These are phyloP conservation scores for Cardamine occulta DNA, from an alignment of 345 rosid genomes.

Conservation along the genomic window DNA sequence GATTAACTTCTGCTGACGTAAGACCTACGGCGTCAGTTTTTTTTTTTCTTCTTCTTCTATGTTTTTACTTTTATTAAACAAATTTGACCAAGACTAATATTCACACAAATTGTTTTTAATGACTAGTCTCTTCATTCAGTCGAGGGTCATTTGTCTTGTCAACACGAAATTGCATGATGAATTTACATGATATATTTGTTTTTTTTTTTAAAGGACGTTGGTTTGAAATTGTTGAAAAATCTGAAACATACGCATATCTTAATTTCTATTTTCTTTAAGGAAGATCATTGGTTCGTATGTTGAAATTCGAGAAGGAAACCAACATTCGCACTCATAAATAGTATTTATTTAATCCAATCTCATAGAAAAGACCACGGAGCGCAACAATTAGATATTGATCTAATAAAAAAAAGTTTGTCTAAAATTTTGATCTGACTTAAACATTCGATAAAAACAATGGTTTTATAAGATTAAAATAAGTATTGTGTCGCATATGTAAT, in stretches of 20 bases:
- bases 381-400: too few relatives aligned
- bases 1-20: slow-evolving; percentile 18
- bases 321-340: slow-evolving; percentile 19
- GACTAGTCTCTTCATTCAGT: slow-evolving; percentile 23
- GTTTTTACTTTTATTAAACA: background rate
- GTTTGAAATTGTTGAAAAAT: background rate
- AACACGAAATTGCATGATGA: slow-evolving; percentile 36
- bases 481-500: background rate
- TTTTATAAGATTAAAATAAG: background rate
- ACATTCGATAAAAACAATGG: background rate
- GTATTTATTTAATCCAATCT: slow-evolving; percentile 19
- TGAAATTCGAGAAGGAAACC: slow-evolving; percentile 2
- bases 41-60: background rate
- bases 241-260: background rate
- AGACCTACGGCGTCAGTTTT: slow-evolving; percentile 14
- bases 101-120: slow-evolving; percentile 6
- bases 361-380: background rate
- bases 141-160: slow-evolving; percentile 35
- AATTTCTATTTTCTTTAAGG: background rate
- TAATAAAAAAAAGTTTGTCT: too few relatives aligned
- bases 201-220: background rate
- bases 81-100: background rate
- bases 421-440: background rate
- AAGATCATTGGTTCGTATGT: background rate
- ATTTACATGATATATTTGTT: background rate